These are phyloP conservation scores for Fusarium sp. DNA, from an alignment of 2,329 filamentous ascomycete genomes.

Conservation along the genomic window DNA sequence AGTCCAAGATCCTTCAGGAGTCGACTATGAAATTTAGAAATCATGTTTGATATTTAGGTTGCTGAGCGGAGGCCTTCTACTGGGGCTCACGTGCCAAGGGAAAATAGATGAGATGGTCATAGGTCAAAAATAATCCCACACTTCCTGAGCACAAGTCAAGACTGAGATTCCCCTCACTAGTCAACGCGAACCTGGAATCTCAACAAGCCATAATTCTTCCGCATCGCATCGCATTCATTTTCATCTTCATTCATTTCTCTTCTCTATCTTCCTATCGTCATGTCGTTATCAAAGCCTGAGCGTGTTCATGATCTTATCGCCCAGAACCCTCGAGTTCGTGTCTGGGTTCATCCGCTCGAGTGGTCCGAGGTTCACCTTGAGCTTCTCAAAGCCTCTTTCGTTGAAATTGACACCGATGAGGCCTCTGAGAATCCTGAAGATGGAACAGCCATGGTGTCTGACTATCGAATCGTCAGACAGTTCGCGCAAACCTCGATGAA, in stretches of 20 bases:
- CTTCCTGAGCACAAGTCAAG: not conserved
- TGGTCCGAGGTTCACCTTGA: conserved; percentile 36
- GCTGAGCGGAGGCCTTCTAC: not conserved
- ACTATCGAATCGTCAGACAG: conserved; percentile 28
- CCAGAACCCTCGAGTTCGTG: conserved; percentile 40
- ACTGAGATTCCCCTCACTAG: not conserved
- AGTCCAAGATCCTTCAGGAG: no score
- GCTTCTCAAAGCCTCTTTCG: conserved; percentile 31
- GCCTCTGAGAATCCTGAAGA: not conserved
- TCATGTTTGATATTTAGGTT: not conserved
- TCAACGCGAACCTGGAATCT: not conserved
- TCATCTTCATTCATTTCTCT: not conserved
- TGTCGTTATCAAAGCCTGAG: conserved; percentile 8
- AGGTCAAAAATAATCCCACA: not conserved
- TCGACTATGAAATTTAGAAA: not conserved
- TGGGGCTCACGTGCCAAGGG: conserved; percentile 15
- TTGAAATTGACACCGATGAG: not conserved
- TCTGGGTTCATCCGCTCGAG: conserved; percentile 40
- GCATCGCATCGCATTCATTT: not conserved
- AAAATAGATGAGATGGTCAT: conserved; percentile 9
- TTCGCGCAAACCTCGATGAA: conserved; percentile 38
- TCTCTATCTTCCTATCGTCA: not conserved
- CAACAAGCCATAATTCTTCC: not conserved
- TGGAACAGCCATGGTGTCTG: not conserved
- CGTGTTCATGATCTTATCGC: conserved; percentile 35